Conservation (phyloP, 106 monocot species). For the Dendrobium huoshanense region DNA sequence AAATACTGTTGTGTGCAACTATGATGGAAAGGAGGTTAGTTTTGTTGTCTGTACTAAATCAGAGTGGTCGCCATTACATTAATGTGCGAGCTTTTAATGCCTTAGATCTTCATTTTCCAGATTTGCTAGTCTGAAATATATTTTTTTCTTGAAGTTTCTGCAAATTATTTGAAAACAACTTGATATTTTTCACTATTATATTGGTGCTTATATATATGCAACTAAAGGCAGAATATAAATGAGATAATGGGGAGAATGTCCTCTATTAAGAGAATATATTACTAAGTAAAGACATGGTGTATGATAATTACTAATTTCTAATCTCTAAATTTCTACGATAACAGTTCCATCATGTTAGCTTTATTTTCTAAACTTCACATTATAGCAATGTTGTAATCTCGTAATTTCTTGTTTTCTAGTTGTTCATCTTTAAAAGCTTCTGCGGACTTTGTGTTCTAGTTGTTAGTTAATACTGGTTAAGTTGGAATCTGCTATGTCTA, state of each 20-base stretch:
- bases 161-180: background rate
- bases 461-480: background rate
- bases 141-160: background rate
- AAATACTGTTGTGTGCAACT: slow-evolving; percentile 88
- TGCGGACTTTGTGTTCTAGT: background rate
- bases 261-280: background rate
- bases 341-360: background rate
- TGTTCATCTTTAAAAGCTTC: background rate
- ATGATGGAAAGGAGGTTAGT: slow-evolving; percentile 95
- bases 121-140: background rate
- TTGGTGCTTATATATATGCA: background rate
- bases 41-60: background rate
- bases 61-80: background rate
- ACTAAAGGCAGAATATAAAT: background rate
- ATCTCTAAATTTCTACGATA: background rate
- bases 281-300: background rate
- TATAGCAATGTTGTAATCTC: background rate
- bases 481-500: background rate
- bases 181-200: background rate
- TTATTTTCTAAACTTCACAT: background rate
- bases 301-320: background rate
- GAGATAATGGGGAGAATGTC: background rate
- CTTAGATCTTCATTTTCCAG: background rate
- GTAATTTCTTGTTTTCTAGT: background rate
- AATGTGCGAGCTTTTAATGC: background rate